phyloP scores from a whole-genome alignment of 148 eudicot genomes.

The Gaultheria prostrata region DNA sequence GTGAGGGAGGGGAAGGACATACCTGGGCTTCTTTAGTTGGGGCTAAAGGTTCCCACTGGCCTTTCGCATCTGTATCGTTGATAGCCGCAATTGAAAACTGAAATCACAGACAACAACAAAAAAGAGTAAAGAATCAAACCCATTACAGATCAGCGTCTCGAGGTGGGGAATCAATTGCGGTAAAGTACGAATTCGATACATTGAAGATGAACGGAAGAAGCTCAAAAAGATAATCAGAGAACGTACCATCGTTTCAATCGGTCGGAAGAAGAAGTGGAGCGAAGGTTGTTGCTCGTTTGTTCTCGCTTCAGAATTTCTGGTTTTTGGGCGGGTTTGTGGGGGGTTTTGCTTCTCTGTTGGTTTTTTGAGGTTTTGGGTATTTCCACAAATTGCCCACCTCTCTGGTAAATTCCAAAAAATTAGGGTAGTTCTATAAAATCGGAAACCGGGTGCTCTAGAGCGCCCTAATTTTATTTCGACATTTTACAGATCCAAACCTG shows the following conservation, averaged over 20 bases:
- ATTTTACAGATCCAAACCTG: no score
- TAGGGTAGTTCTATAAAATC: no score
- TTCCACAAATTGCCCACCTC: neutral
- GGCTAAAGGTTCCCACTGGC: conserved; percentile 87
- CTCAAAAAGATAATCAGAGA: neutral
- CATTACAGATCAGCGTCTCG: neutral
- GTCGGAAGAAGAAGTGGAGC: neutral
- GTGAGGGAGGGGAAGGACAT: neutral
- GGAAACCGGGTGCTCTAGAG: no score
- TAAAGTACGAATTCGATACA: neutral
- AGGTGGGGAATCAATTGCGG: neutral
- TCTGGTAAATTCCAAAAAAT: neutral
- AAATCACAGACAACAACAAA: neutral
- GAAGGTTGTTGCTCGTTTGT: neutral
- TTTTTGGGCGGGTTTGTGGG: neutral
- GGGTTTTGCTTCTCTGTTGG: conserved; percentile 7
- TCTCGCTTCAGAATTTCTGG: neutral
- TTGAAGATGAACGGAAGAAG: neutral
- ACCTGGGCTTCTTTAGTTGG: conserved; percentile 99
- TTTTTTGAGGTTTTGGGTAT: neutral
- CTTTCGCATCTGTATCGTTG: conserved; percentile 71
- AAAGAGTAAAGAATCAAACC: neutral
- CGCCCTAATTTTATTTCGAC: no score
- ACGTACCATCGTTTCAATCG: conserved; percentile 10
- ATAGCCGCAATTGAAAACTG: conserved; percentile 95